Conservation (phyloP, 306 rosid genomes). For the Cucumis hystrix region DNA sequence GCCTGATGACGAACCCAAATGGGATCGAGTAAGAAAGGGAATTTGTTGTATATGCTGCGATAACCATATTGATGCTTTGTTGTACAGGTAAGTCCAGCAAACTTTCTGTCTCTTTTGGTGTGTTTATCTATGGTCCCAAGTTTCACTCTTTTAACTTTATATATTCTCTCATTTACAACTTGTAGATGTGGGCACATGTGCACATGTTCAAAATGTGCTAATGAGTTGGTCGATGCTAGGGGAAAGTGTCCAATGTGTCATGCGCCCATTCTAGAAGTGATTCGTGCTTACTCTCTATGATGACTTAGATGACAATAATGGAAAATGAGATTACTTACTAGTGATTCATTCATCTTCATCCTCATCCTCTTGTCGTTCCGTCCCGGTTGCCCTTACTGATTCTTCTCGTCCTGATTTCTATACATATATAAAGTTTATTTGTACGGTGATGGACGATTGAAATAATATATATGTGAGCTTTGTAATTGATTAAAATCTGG, state of each 20-base stretch:
- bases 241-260: slow-evolving; percentile 95
- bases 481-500: neutral
- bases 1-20: slow-evolving; percentile 45
- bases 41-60: slow-evolving; percentile 74
- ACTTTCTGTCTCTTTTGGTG: neutral
- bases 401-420: neutral
- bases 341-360: neutral
- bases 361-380: neutral
- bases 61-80: slow-evolving; percentile 67
- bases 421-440: neutral
- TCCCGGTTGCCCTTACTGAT: neutral
- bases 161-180: neutral
- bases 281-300: slow-evolving; percentile 67
- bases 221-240: slow-evolving; percentile 39
- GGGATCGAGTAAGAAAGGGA: slow-evolving; percentile 93
- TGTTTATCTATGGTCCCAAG: neutral
- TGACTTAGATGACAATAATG: slow-evolving; percentile 8
- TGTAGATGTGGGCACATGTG: slow-evolving; percentile 99
- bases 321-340: neutral
- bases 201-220: slow-evolving; percentile 80
- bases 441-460: neutral
- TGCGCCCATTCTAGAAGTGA: slow-evolving; percentile 84
- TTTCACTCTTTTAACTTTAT: neutral
- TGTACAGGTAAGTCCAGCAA: slow-evolving; percentile 55
- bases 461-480: slow-evolving; percentile 1